Percentiles rank a stretch among this genome's conserved stretches.
These are phyloP conservation scores for Ramicandelaber brevisporus DNA, from an alignment of 192 early-diverging fungal genomes.

Conservation along the genomic window DNA sequence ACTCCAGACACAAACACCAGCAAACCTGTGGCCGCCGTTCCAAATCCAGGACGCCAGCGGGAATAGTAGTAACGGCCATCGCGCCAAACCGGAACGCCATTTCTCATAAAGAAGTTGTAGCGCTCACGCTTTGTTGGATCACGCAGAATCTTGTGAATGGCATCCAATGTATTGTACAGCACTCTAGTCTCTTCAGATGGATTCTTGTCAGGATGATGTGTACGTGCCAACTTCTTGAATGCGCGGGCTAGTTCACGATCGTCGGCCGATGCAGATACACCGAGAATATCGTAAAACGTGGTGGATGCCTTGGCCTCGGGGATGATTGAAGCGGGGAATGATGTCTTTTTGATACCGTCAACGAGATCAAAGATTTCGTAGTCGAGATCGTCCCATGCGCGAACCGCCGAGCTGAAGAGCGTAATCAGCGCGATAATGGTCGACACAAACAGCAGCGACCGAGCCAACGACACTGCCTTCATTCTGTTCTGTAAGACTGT, in stretches of 20 bases:
- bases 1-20: conserved; percentile 21
- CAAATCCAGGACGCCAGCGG: conserved; percentile 45
- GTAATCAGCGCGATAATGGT: too few relatives aligned
- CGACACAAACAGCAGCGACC: too few relatives aligned
- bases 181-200: conserved; percentile 19
- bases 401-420: too few relatives aligned
- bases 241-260: conserved; percentile 31
- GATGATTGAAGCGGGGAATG: too few relatives aligned
- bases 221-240: conserved; percentile 36
- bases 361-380: conserved; percentile 66
- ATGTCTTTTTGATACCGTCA: conserved; percentile 40
- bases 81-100: conserved; percentile 56
- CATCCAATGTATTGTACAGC: conserved; percentile 31
- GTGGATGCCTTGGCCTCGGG: conserved; percentile 19
- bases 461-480: too few relatives aligned
- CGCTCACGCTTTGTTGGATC: conserved; percentile 29
- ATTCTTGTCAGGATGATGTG: conserved; percentile 55
- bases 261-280: conserved; percentile 18
- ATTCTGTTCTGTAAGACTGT: too few relatives aligned
- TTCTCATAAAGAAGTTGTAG: conserved; percentile 58
- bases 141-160: conserved; percentile 38
- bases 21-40: conserved; percentile 23
- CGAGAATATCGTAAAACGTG: conserved; percentile 40
- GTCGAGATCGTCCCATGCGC: conserved; percentile 26
- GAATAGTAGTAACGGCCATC: conserved; percentile 48